These are phyloP conservation scores for Daucus carota DNA, from an alignment of 129 eudicot species.

Conservation along the genomic window DNA sequence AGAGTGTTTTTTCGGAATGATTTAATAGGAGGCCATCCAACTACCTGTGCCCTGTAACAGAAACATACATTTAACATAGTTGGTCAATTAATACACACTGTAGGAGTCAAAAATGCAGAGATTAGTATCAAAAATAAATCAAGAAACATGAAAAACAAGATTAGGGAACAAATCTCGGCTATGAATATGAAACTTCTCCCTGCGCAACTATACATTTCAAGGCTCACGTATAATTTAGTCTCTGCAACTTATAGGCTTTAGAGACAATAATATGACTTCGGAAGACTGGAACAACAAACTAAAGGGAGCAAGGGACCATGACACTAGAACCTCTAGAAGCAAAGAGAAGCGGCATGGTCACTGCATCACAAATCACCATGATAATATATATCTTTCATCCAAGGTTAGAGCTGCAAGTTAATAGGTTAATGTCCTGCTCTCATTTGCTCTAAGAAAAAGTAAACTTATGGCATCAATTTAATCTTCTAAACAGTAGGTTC, in stretches of 20 bases:
- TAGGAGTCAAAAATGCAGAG: not conserved
- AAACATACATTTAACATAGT: not conserved
- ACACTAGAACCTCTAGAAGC: not conserved
- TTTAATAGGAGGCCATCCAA: slow-evolving; percentile 98
- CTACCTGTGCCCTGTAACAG: slow-evolving; percentile 72
- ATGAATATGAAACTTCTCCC: not conserved
- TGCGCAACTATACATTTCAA: no score
- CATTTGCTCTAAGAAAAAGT: not conserved
- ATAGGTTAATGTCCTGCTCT: not conserved
- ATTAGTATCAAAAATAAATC: not conserved
- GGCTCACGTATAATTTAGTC: not conserved
- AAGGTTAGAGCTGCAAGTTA: not conserved
- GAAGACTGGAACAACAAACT: not conserved
- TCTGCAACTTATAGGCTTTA: not conserved
- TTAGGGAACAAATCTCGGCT: not conserved
- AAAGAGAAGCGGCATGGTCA: not conserved
- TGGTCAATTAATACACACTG: not conserved
- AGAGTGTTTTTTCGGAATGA: slow-evolving; percentile 84
- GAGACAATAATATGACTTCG: not conserved
- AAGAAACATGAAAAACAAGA: not conserved
- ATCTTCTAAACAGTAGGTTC: not conserved
- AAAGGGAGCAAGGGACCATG: not conserved
- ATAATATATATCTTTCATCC: not conserved
- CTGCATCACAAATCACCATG: not conserved
- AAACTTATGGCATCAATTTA: not conserved